Conservation (phyloP, 495 filamentous ascomycete species). For the Lindgomyces ingoldianus region DNA sequence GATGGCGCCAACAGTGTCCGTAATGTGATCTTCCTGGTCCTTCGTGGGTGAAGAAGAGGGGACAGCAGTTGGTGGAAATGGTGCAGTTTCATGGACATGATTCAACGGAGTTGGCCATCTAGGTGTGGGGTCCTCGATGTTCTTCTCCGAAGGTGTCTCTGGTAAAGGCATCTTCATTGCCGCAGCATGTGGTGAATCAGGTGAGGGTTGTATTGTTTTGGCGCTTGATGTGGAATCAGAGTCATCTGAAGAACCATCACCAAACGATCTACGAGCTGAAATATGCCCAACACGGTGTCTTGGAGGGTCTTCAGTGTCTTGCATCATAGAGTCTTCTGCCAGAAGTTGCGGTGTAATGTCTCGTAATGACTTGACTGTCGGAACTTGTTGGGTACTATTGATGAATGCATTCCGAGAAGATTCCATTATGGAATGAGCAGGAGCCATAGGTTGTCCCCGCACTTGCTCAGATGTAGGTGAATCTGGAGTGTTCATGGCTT, state of each 20-base stretch:
- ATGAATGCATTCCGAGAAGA: slow-evolving; percentile 41
- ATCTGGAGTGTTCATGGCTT: slow-evolving; percentile 10
- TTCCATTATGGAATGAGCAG: slow-evolving; percentile 33
- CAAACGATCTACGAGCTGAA: slow-evolving; percentile 18
- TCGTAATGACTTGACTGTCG: slow-evolving; percentile 14
- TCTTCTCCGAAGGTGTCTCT: slow-evolving; percentile 23
- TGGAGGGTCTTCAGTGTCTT: slow-evolving; percentile 20
- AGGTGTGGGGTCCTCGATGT: slow-evolving; percentile 10
- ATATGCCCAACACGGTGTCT: background rate
- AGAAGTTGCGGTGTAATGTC: background rate
- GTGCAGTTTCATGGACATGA: slow-evolving; percentile 12
- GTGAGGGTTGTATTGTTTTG: slow-evolving; percentile 1
- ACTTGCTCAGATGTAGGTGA: background rate
- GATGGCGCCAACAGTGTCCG: slow-evolving; percentile 93
- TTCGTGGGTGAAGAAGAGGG: background rate
- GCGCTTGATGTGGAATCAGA: slow-evolving; percentile 28
- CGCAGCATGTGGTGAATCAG: background rate
- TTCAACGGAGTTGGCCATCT: slow-evolving; percentile 20
- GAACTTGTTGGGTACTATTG: slow-evolving; percentile 43
- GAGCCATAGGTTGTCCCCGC: slow-evolving; percentile 10
- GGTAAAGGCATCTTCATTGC: background rate
- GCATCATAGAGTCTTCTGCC: slow-evolving; percentile 29
- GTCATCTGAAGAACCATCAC: slow-evolving; percentile 42
- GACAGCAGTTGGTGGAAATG: slow-evolving; percentile 11
- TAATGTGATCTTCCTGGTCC: slow-evolving; percentile 58